phyloP scores from a whole-genome alignment of 2,329 filamentous ascomycete genomes.

The Curvularia hawaiiensis region DNA sequence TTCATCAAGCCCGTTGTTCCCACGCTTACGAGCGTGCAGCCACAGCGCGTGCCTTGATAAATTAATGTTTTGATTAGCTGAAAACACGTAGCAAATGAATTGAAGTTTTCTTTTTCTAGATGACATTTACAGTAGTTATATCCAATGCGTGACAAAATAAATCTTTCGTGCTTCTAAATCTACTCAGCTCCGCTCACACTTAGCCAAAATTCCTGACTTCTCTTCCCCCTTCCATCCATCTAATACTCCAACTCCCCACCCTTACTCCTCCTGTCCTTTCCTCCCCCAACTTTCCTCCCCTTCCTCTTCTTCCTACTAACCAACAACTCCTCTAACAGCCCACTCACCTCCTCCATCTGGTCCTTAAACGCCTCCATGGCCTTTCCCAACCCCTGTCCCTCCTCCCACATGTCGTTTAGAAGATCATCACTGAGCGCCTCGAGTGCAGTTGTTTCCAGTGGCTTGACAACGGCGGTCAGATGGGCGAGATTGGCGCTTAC shows the following conservation, averaged over 20 bases:
- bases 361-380: neutral
- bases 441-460: neutral
- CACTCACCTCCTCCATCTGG: neutral
- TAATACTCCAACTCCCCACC: too few species aligned
- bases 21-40: slow-evolving; percentile 30
- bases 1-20: slow-evolving; percentile 33
- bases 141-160: too few species aligned
- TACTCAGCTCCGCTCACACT: too few species aligned
- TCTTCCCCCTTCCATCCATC: too few species aligned
- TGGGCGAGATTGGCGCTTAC: neutral
- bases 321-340: neutral
- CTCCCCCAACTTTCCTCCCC: too few species aligned
- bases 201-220: too few species aligned
- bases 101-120: too few species aligned
- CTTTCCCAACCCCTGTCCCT: neutral
- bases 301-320: neutral
- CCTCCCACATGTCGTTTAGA: neutral
- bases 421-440: neutral
- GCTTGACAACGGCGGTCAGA: neutral
- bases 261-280: too few species aligned
- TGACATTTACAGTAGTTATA: too few species aligned
- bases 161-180: too few species aligned
- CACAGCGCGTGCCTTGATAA: slow-evolving; percentile 1
- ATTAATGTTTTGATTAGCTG: neutral
- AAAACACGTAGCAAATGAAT: neutral